Evolutionary conservation across 2,329 filamentous ascomycete genomes (phyloP).

Genomic region (Penicillium paneum): DNA sequence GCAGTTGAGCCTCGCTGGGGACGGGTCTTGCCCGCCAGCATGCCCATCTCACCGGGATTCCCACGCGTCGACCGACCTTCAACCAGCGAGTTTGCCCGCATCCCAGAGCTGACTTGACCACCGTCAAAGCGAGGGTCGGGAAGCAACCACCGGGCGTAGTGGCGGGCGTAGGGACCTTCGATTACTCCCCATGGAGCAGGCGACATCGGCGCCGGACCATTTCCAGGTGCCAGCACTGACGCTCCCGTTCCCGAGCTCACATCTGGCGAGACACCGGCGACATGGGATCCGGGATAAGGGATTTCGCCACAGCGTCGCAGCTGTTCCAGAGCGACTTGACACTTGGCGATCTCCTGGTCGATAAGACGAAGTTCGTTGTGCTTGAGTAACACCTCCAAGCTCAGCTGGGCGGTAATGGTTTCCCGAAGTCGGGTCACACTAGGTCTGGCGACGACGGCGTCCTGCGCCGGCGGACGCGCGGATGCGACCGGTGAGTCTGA

Average conservation of each 20-base stretch:
- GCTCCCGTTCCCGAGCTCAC: slow-evolving; percentile 73
- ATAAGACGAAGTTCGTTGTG: slow-evolving; percentile 92
- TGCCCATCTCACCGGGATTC: slow-evolving; percentile 58
- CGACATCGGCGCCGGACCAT: slow-evolving; percentile 67
- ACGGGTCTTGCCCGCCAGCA: slow-evolving; percentile 54
- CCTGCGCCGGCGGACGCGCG: slow-evolving; percentile 17
- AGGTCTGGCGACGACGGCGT: slow-evolving; percentile 19
- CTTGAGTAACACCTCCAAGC: slow-evolving; percentile 87
- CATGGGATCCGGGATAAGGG: slow-evolving; percentile 73
- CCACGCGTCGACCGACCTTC: slow-evolving; percentile 80
- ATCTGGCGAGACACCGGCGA: slow-evolving; percentile 57
- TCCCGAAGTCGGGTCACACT: slow-evolving; percentile 58
- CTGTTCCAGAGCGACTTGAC: slow-evolving; percentile 89
- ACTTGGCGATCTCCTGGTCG: slow-evolving; percentile 94
- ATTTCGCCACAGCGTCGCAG: slow-evolving; percentile 88
- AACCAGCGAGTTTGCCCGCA: slow-evolving; percentile 43
- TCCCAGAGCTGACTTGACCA: slow-evolving; percentile 29
- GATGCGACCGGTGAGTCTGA: slow-evolving; percentile 16
- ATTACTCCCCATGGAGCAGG: slow-evolving; percentile 86
- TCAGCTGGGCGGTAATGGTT: slow-evolving; percentile 79
- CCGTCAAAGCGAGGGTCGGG: slow-evolving; percentile 85
- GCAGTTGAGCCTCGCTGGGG: slow-evolving; percentile 58
- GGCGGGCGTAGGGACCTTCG: slow-evolving; percentile 88
- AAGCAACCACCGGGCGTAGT: slow-evolving; percentile 94
- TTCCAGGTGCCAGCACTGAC: slow-evolving; percentile 60